These are phyloP conservation scores for Herpotrichia juniperi DNA, from an alignment of 2,329 filamentous ascomycete genomes.

Conservation along the genomic window DNA sequence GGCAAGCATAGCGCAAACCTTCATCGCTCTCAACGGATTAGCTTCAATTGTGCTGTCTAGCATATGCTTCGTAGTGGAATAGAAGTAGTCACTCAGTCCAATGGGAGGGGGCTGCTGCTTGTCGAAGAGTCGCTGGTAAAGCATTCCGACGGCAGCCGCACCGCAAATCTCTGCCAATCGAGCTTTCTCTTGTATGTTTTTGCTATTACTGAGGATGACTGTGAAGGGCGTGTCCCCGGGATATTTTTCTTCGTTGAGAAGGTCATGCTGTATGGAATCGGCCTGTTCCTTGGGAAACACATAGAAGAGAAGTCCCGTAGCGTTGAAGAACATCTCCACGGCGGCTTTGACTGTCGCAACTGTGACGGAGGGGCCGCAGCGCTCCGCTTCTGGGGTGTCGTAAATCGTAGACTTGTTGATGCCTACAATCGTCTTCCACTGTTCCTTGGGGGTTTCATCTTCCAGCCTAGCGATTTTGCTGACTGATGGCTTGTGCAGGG, in stretches of 20 bases:
- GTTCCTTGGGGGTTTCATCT: neutral
- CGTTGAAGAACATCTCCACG: slow-evolving; percentile 20
- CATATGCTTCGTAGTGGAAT: slow-evolving; percentile 18
- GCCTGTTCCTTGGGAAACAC: slow-evolving; percentile 18
- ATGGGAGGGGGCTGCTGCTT: slow-evolving; percentile 10
- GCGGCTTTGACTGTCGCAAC: slow-evolving; percentile 11
- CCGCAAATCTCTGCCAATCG: slow-evolving; percentile 21
- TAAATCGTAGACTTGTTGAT: neutral
- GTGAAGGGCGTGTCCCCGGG: slow-evolving; percentile 8
- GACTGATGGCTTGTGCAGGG: neutral
- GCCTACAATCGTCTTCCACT: slow-evolving; percentile 7
- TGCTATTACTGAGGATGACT: slow-evolving; percentile 9
- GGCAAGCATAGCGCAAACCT: slow-evolving; percentile 22
- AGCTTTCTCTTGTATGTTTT: slow-evolving; percentile 4
- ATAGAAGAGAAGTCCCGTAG: slow-evolving; percentile 22
- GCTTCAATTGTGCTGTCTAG: slow-evolving; percentile 21
- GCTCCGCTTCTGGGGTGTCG: neutral
- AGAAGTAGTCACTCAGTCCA: slow-evolving; percentile 23
- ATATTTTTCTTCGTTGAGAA: neutral
- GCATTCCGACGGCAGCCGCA: slow-evolving; percentile 21
- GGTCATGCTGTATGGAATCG: neutral
- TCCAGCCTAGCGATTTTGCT: neutral
- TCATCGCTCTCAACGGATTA: slow-evolving; percentile 25
- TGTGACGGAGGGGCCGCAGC: neutral
- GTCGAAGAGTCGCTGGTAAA: slow-evolving; percentile 13